Evolutionary conservation across 805 yeast genomes (phyloP), one percentile per base, ranked within the genome.

Genomic region (Ogataea trehalophila): DNA sequence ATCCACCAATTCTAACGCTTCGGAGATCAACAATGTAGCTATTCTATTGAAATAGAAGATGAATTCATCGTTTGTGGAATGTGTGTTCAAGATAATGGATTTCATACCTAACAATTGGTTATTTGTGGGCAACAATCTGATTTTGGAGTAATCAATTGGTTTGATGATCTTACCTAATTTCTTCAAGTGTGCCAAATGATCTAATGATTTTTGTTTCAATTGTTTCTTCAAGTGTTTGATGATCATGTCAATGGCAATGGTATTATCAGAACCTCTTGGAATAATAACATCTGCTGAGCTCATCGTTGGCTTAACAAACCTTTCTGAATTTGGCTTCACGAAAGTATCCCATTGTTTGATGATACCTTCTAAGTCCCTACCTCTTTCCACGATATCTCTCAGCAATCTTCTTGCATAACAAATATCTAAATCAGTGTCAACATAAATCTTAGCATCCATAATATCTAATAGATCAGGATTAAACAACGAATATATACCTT

Each of bases 361-460:
- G 16, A 91, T 85, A 1, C 96, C 95, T 5, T 69, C 73, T 34
- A 91, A 70, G 57, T 91, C 96, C 50, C 99, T 72, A 1, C 95
- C 96, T 50, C 99, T 73, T 51, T 84, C 81, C 14, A 87, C 73
- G 45, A 89, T 90, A 63, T 94, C 99, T 59, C 99, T 74, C 4
- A 87, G 80, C 39, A 94, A 70, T 57, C 99, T 74, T 58, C 99
- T 75, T 5, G 96, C 91, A 56, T 94, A 73, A 66, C 99, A 94
- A 15, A 92, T 79, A 62, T 94, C 99, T 55, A 90, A 72, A 59
- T 91, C 98, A 2, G 97, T 94, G 56, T 92, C 97, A 3, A 94
- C 97, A 63, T 81, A 94, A 17, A 92, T 79, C 65, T 87, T 92
- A 49, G 89, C 73, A 59, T 92, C 95, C 85, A 91, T 85, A 59